A percentile compares a stretch with the other conserved stretches of the same genome.
Conservation (phyloP, 805 yeast species). For the Lipomyces yamanashiensis region DNA sequence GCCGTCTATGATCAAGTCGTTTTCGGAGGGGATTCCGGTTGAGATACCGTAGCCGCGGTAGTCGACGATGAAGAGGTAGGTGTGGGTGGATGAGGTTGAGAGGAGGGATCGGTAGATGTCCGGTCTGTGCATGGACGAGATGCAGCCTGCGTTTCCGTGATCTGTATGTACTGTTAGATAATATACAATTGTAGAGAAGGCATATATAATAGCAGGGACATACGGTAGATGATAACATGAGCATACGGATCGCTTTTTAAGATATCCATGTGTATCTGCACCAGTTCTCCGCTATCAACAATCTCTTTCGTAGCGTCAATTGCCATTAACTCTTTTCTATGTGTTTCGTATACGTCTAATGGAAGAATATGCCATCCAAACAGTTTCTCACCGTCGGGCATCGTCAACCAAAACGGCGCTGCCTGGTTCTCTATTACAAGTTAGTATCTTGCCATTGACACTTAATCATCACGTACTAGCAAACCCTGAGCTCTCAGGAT, state of each 20-base stretch:
- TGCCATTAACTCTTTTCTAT: constrained; percentile 7
- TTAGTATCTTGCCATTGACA: not conserved
- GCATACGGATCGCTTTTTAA: constrained; percentile 28
- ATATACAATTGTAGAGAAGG: not conserved
- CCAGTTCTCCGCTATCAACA: constrained; percentile 24
- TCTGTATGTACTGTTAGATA: not conserved
- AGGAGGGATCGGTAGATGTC: constrained; percentile 27
- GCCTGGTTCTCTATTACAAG: constrained; percentile 21
- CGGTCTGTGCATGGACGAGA: constrained; percentile 24
- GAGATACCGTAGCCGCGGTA: constrained; percentile 35
- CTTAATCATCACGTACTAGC: constrained; percentile 15
- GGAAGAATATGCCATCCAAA: constrained; percentile 35
- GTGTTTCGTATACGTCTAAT: constrained; percentile 19
- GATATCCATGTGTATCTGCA: constrained; percentile 18
- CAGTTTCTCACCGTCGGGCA: constrained; percentile 20
- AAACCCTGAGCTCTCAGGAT: constrained; percentile 31
- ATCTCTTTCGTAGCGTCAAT: constrained; percentile 5
- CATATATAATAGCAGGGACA: not conserved
- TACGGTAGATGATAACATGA: constrained; percentile 26
- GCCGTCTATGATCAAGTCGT: constrained; percentile 22
- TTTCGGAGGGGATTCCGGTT: constrained; percentile 28
- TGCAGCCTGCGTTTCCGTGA: constrained; percentile 25
- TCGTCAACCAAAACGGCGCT: constrained; percentile 32
- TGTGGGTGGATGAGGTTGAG: constrained; percentile 27
- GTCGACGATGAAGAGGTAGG: constrained; percentile 30